phyloP scores from a whole-genome alignment of 352 stramenopile genomes.

The Blastocystis sp. region DNA sequence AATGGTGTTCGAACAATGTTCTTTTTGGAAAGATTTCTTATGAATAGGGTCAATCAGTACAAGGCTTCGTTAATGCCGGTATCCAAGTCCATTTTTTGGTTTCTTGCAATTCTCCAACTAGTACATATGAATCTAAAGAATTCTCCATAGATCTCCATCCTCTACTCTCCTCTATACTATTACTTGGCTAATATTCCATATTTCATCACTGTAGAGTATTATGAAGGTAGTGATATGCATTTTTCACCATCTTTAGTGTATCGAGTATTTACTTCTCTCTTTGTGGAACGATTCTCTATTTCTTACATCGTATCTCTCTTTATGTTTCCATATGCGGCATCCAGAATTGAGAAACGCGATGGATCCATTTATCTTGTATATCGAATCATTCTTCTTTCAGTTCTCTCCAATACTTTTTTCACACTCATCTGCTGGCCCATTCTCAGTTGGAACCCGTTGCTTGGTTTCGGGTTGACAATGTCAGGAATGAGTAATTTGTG shows the following conservation, averaged over 20 bases:
- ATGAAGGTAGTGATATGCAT: constrained; percentile 6
- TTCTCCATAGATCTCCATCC: constrained; percentile 5
- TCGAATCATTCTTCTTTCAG: background rate
- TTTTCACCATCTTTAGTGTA: background rate
- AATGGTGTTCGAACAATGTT: too few species aligned
- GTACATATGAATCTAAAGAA: background rate
- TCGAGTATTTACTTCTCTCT: constrained; percentile 44
- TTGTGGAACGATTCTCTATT: background rate
- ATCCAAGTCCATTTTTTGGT: background rate
- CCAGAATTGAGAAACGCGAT: constrained; percentile 31
- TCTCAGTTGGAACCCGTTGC: background rate
- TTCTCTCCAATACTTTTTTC: background rate
- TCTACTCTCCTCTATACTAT: constrained; percentile 31
- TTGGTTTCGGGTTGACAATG: background rate
- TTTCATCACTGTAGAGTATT: constrained; percentile 47
- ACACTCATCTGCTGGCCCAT: constrained; percentile 5
- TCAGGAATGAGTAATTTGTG: constrained; percentile 11
- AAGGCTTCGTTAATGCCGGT: background rate
- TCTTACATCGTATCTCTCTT: constrained; percentile 2
- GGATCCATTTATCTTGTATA: background rate
- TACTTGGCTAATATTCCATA: constrained; percentile 26
- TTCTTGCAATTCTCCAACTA: background rate
- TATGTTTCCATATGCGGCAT: constrained; percentile 4
- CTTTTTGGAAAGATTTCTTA: too few species aligned
- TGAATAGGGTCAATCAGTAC: background rate